A percentile compares a stretch with the other conserved stretches of the same genome.
These are phyloP conservation scores for Phytopythium oedochilum DNA, from an alignment of 352 stramenopile genomes.

Conservation along the genomic window DNA sequence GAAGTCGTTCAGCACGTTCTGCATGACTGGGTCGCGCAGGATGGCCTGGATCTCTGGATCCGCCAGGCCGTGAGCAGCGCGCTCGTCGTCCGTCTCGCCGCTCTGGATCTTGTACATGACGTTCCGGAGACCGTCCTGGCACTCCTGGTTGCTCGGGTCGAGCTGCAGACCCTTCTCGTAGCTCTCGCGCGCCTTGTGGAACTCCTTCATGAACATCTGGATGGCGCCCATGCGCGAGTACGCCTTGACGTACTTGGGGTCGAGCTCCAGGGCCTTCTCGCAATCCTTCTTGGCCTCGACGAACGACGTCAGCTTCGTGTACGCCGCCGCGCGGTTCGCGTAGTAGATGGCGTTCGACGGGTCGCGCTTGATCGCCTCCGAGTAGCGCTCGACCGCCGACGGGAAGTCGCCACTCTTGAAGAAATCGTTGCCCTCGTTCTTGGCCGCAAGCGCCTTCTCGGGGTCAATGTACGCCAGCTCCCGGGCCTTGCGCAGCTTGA, in stretches of 20 bases:
- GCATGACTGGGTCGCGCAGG: slow-evolving; percentile 96
- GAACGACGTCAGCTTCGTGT: slow-evolving; percentile 98
- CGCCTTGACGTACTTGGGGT: slow-evolving; percentile 99
- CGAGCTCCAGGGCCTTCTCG: slow-evolving; percentile 97
- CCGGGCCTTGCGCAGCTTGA: slow-evolving; percentile 94
- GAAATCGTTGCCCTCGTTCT: slow-evolving; percentile 97
- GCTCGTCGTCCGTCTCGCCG: slow-evolving; percentile 95
- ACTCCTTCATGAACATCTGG: slow-evolving; percentile 99
- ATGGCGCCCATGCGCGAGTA: slow-evolving; percentile 98
- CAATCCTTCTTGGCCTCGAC: slow-evolving; percentile 91
- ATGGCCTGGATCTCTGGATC: slow-evolving; percentile 99
- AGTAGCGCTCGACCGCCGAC: slow-evolving; percentile 92
- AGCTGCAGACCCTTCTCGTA: slow-evolving; percentile 96
- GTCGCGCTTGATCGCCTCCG: slow-evolving; percentile 98
- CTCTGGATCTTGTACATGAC: slow-evolving; percentile 93
- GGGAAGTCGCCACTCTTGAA: slow-evolving; percentile 97
- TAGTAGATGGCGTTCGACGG: slow-evolving; percentile 97
- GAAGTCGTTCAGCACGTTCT: slow-evolving; percentile 98
- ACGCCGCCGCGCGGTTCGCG: slow-evolving; percentile 97
- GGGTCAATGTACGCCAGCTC: slow-evolving; percentile 95
- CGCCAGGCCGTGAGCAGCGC: slow-evolving; percentile 96
- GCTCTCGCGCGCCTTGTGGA: slow-evolving; percentile 97
- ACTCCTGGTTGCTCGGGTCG: slow-evolving; percentile 94
- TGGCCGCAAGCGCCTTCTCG: slow-evolving; percentile 96
- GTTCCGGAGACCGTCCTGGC: slow-evolving; percentile 94